Evolutionary conservation across 192 early-diverging fungal genomes (phyloP), one percentile per base, ranked within the genome.

Genomic region (Coemansia asiatica): DNA sequence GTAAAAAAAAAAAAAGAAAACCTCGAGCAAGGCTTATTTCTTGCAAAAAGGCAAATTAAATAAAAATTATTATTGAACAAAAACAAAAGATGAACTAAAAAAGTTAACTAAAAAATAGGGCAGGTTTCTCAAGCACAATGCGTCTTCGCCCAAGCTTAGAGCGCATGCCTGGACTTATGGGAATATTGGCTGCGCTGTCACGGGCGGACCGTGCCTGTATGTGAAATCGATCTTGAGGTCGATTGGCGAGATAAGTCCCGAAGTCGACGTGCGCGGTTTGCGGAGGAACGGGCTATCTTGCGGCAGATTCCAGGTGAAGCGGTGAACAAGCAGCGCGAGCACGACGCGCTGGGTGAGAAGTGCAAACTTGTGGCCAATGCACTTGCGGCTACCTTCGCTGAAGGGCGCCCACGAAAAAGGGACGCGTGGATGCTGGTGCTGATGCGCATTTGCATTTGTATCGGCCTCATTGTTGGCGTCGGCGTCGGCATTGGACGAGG

Each of bases 291-390:
- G 74, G 56, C 79, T 82, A 50, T 57, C 74, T 15, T n/a, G 19
- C 16, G 79, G 79, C 61, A 82, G 50, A 8, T 33, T 57, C 79
- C 79, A 82, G 21, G 27, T 48, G 33, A 82, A 83, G 54, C 81
- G 71, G 46, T 68, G 68, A 4, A 83, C 65, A 8, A 89, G 60
- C 75, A 85, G 76, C 18, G 83, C 72, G 23, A 88, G 63, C 28
- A 84, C 47, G 21, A 89, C 75, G 50, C 83, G 83, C 78, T 88
- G 86, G 40, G 85, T 85, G 23, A 85, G 70, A 48, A 89, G 69
- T 2, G 80, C 78, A 62, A 89, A 88, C 58, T 85, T 83, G 74
- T 74, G 63, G 13, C 87, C 87, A 36, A 87, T 73, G 65, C 88
- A 89, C 55, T 82, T 72, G 36, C 83, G 83, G 29, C 68, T 63